Evolutionary conservation across 2,329 filamentous ascomycete genomes (phyloP), one percentile per base, ranked within the genome.

Genomic region (Nigrospora oryzae): DNA sequence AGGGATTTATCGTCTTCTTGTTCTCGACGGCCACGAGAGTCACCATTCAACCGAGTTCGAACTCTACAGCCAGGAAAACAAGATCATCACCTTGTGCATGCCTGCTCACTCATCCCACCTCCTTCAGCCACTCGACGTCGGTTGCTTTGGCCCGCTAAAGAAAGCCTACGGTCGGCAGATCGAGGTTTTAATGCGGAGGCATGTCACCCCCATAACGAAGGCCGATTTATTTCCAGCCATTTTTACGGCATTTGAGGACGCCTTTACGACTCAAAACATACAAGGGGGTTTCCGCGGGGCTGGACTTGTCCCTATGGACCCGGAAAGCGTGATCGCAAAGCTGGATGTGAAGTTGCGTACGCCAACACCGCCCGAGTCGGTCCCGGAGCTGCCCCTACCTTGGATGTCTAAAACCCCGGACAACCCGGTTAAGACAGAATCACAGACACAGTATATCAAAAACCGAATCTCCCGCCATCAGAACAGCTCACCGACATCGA

Each of bases 101-200:
- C 61, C 57, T 44, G 8, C 55, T 12, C 50, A 66, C 50, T 63
- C 52, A 28, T 68, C 59, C 45, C 53, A 68, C 54, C 42, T 64
- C 14, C 57, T 64, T 16, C 56, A 70, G 53, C 64, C 61, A 40
- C 61, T 69, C 42, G 56, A 69, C 59, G 51, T 67, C 36, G 55
- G 53, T 19, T 62, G 54, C 51, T 69, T 69, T 53, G 47, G 53
- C 42, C 52, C 56, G 16, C 52, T 67, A n/a, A 67, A 67, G 51
- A 40, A 42, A 13, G 48, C 47, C 44, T 65, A 67, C 46, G 37
- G 58, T 35, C 36, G 51, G 31, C 19, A 57, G 44, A 54, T 67
- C 39, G 46, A 56, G 45, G 42, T 38, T 14, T 55, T 62, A 38
- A 59, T 61, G 12, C 49, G 54, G 43, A 39, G 46, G 40, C 33